Evolutionary conservation across 2,329 filamentous ascomycete species (phyloP), one percentile per base, ranked within the genome.

Genomic region (Pseudomassariella vexata): DNA sequence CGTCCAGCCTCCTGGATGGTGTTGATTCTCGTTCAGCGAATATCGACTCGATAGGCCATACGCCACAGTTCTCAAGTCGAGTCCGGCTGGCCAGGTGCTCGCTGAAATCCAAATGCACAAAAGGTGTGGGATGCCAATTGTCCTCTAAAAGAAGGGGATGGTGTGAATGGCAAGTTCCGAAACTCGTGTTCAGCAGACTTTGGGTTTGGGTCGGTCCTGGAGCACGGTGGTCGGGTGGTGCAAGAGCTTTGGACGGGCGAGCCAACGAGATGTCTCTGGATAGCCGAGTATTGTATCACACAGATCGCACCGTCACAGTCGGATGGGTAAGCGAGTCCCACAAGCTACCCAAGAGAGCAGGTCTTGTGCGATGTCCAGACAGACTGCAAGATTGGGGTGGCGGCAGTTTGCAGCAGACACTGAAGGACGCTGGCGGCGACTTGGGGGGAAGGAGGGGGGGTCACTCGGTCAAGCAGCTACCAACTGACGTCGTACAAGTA

Each of bases 241-340:
- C 40, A 40, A 40, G 44, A 45, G 38, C 35, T 41, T 40, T 42
- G 44, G 42, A 37, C 35, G 36, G 37, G 44, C 34, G 42, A 50
- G 36, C 48, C 49, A 56, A 50, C 48, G 42, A 47, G 42, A 39
- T 48, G 50, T 53, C 47, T 50, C 50, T 58, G 50, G 50, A 53
- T 56, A 55, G 41, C 51, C 54, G 54, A 55, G 53, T 50, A 42
- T 37, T 44, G 59, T 62, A 52, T 48, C 45, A 60, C 59, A 56
- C 39, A 53, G 53, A 57, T 56, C 49, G 50, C 47, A 57, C 53
- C 50, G 53, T 53, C 49, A 53, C 53, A 47, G 42, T 55, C 49
- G 48, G 49, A 47, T 47, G 47, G 45, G 45, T 46, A 39, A 40
- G 41, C 39, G 44, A 42, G 53, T 56, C 45, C 50, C 53, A 56